A percentile compares a stretch with the other conserved stretches of the same genome.
Evolutionary conservation across 306 rosid genomes (phyloP).

Genomic region (Argentina anserina): DNA sequence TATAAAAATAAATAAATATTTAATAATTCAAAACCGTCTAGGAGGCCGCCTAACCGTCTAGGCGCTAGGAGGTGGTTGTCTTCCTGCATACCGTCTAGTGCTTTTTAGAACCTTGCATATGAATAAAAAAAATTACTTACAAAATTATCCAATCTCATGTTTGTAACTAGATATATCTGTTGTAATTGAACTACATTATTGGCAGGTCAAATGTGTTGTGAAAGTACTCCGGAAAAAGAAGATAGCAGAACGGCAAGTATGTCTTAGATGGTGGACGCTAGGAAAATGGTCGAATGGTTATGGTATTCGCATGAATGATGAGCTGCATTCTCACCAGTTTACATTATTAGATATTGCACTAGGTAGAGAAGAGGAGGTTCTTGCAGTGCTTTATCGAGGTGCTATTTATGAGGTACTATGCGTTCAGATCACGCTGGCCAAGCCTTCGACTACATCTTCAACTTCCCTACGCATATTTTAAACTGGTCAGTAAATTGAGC

Average conservation of each 20-base stretch:
- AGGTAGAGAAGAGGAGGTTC: slow-evolving; percentile 44
- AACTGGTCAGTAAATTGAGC: background rate
- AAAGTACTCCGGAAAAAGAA: slow-evolving; percentile 41
- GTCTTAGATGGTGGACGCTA: slow-evolving; percentile 85
- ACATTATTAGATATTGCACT: slow-evolving; percentile 44
- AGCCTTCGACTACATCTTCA: slow-evolving; percentile 31
- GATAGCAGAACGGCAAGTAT: slow-evolving; percentile 50
- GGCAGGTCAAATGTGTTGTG: slow-evolving; percentile 45
- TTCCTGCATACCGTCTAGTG: too few relatives aligned
- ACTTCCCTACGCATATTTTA: slow-evolving; percentile 19
- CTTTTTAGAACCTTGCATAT: too few relatives aligned
- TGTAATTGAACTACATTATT: background rate
- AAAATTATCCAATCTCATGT: background rate
- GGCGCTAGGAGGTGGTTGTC: too few relatives aligned
- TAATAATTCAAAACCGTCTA: too few relatives aligned
- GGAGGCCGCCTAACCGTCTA: too few relatives aligned
- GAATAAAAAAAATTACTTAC: too few relatives aligned
- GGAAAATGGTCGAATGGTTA: slow-evolving; percentile 63
- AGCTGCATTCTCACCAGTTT: slow-evolving; percentile 42
- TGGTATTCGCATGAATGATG: slow-evolving; percentile 78
- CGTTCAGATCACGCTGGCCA: slow-evolving; percentile 52
- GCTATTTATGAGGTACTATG: slow-evolving; percentile 74
- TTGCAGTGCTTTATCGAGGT: slow-evolving; percentile 72
- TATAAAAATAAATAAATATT: too few relatives aligned
- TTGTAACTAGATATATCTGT: background rate